phyloP scores from a whole-genome alignment of 805 yeast species.

The Saccharomycopsis lassenensis region DNA sequence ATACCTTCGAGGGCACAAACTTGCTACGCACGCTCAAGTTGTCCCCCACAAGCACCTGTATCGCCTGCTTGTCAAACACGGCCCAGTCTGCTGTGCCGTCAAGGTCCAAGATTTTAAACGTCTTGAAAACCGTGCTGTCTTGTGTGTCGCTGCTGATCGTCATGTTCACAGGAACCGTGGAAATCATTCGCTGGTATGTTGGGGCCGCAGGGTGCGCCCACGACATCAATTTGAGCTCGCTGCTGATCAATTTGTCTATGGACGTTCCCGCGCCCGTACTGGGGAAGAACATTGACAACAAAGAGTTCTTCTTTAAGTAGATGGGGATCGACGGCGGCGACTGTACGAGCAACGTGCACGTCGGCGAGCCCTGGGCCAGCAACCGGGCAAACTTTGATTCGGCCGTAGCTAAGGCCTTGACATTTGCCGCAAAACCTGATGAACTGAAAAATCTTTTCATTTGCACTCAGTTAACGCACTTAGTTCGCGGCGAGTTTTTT shows the following conservation, averaged over 20 bases:
- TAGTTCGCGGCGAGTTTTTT: no score
- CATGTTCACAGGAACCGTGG: conserved; percentile 33
- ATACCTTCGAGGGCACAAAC: conserved; percentile 30
- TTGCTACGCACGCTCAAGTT: conserved; percentile 32
- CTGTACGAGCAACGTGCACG: no score
- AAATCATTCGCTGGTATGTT: conserved; percentile 39
- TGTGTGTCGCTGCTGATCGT: conserved; percentile 20
- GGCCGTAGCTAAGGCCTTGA: no score
- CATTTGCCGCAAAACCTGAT: no score
- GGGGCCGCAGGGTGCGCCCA: no score
- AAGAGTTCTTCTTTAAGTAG: conserved; percentile 35
- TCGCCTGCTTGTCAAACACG: conserved; percentile 33
- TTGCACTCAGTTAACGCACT: no score
- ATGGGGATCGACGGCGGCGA: conserved; percentile 53
- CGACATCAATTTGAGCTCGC: conserved; percentile 21
- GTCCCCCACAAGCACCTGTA: conserved; percentile 45
- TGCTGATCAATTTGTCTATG: conserved; percentile 24
- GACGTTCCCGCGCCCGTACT: conserved; percentile 22
- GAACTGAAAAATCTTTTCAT: no score
- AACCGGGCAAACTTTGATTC: no score
- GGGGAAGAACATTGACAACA: conserved; percentile 34
- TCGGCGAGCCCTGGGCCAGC: no score
- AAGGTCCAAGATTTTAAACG: conserved; percentile 35
- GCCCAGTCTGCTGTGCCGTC: conserved; percentile 62
- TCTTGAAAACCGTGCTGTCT: conserved; percentile 25